These are phyloP conservation scores for Ichthyophthirius multifiliis DNA, from an alignment of 169 alveolate genomes.

Conservation along the genomic window DNA sequence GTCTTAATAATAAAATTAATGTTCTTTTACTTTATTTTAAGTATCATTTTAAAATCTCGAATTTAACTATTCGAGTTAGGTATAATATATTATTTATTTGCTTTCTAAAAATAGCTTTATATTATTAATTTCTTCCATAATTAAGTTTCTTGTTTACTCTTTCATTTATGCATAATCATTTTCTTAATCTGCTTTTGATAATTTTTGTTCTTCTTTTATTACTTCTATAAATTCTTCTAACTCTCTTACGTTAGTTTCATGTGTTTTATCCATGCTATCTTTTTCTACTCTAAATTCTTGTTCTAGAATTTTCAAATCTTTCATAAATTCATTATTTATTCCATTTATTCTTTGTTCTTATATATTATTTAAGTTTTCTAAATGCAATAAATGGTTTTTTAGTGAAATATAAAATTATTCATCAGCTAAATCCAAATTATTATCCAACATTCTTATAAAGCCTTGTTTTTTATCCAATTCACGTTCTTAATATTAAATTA, in stretches of 20 bases:
- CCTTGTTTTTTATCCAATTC: conserved; percentile 92
- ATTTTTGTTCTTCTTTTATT: conserved; percentile 76
- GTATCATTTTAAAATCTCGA: conserved; percentile 64
- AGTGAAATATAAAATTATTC: conserved; percentile 91
- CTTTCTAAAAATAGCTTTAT: conserved; percentile 63
- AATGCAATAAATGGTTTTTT: conserved; percentile 84
- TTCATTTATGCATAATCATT: conserved; percentile 67
- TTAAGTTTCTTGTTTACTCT: conserved; percentile 68
- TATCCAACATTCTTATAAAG: conserved; percentile 88
- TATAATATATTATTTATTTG: conserved; percentile 66
- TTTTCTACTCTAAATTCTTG: conserved; percentile 79
- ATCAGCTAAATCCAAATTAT: conserved; percentile 91
- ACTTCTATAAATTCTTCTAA: conserved; percentile 71
- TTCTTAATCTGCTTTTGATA: conserved; percentile 59
- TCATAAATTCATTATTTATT: conserved; percentile 78
- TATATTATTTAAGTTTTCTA: conserved; percentile 80
- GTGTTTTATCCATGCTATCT: conserved; percentile 58
- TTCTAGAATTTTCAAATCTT: conserved; percentile 75
- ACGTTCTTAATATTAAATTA: conserved; percentile 87
- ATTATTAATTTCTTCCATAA: conserved; percentile 51
- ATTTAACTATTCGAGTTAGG: conserved; percentile 67
- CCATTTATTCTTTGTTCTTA: conserved; percentile 77
- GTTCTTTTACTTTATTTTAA: conserved; percentile 73
- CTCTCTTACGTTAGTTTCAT: conserved; percentile 56
- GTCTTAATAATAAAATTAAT: conserved; percentile 54